phyloP scores from a whole-genome alignment of 2,329 filamentous ascomycete species.

The Cucurbitaria berberidis region DNA sequence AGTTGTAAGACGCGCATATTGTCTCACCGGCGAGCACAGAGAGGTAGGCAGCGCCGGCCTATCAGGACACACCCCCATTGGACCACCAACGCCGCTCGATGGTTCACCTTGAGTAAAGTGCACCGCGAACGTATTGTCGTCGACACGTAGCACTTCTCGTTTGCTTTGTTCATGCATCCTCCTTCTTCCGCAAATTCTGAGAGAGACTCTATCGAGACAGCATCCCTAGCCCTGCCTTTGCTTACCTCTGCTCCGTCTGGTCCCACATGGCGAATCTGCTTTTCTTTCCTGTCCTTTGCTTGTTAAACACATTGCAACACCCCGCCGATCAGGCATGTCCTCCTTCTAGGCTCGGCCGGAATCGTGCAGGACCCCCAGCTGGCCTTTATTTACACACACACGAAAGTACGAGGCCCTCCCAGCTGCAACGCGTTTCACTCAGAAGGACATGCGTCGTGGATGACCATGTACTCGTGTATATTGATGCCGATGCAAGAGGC shows the following conservation, averaged over 20 bases:
- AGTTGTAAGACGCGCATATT: constrained; percentile 23
- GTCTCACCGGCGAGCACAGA: constrained; percentile 36
- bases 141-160: not conserved
- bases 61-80: constrained; percentile 7
- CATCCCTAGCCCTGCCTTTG: constrained; percentile 20
- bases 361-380: not conserved
- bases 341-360: constrained; percentile 1
- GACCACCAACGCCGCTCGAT: constrained; percentile 7
- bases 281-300: constrained; percentile 13
- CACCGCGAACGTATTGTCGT: not conserved
- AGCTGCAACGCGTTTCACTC: not conserved
- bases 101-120: not conserved
- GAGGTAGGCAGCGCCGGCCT: constrained; percentile 19
- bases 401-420: not conserved
- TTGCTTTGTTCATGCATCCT: not conserved
- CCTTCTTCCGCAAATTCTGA: not conserved
- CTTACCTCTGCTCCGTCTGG: constrained; percentile 25
- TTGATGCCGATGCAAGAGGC: not conserved
- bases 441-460: not conserved
- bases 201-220: not conserved
- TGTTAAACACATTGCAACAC: constrained; percentile 16
- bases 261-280: constrained; percentile 18
- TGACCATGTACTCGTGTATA: not conserved
- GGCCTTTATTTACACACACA: not conserved
- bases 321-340: constrained; percentile 16